Percentiles rank a stretch among this genome's conserved stretches.
phyloP scores from a whole-genome alignment of 2,329 filamentous ascomycete species.

The Penicillium aurantiogriseum region DNA sequence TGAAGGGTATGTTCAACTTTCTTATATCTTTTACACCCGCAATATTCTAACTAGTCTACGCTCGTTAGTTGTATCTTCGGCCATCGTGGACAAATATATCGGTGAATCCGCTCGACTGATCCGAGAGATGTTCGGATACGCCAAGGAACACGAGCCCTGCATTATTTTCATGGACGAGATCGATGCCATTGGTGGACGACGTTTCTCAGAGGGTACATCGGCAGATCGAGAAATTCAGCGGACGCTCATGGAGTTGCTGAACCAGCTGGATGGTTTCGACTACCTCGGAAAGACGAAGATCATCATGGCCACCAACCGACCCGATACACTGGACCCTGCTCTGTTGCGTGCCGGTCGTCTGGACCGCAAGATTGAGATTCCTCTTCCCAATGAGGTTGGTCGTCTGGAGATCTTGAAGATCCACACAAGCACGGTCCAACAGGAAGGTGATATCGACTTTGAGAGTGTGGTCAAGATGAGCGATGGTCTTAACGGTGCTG shows the following conservation, averaged over 20 bases:
- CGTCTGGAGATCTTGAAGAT: conserved; percentile 98
- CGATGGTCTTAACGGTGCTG: conserved; percentile 93
- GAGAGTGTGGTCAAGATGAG: conserved; percentile 99
- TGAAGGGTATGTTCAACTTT: conserved; percentile 69
- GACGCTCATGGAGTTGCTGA: conserved; percentile 96
- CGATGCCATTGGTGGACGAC: conserved; percentile 92
- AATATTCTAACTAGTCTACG: conserved; percentile 7
- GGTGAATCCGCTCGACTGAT: conserved; percentile 96
- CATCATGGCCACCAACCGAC: conserved; percentile 98
- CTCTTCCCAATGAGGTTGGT: conserved; percentile 93
- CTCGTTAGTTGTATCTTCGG: conserved; percentile 82
- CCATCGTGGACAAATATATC: conserved; percentile 99
- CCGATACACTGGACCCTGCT: conserved; percentile 91
- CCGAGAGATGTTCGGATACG: conserved; percentile 99
- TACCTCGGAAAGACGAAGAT: conserved; percentile 99
- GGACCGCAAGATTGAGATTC: conserved; percentile 97
- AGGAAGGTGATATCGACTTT: conserved; percentile 95
- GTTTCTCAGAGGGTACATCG: conserved; percentile 96
- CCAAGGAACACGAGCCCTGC: conserved; percentile 98
- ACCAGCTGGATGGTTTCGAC: conserved; percentile 98
- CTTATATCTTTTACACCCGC: neutral
- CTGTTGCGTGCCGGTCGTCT: conserved; percentile 87
- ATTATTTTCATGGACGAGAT: conserved; percentile 99
- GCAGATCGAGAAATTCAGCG: conserved; percentile 98
- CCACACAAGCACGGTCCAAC: conserved; percentile 78